A percentile compares a stretch with the other conserved stretches of the same genome.
phyloP scores from a whole-genome alignment of 192 early-diverging fungal species.

The Allomyces macrogynus region DNA sequence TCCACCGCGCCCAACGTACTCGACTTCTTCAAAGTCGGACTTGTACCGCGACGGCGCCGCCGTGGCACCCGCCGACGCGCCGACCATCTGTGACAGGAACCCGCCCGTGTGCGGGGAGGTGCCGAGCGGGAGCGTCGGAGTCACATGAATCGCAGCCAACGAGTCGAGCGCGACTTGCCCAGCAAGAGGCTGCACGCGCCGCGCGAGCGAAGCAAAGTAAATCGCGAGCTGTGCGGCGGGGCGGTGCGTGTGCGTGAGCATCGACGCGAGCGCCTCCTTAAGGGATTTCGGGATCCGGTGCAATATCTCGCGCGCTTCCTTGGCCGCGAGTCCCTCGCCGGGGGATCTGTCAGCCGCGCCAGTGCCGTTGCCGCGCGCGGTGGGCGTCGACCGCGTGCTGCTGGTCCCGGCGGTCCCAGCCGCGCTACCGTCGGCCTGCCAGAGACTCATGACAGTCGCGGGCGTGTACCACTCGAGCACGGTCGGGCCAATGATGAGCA shows the following conservation, averaged over 20 bases:
- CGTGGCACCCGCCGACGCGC: conserved; percentile 1
- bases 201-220: not conserved
- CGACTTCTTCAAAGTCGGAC: conserved; percentile 56
- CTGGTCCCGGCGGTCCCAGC: not conserved
- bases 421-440: not conserved
- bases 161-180: too few species aligned
- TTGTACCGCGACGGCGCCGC: conserved; percentile 37
- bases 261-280: not conserved
- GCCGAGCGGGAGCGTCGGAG: too few species aligned
- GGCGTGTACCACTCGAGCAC: not conserved
- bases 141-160: too few species aligned
- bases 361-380: not conserved
- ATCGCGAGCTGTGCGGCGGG: not conserved
- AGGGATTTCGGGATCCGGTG: not conserved
- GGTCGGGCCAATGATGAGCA: not conserved
- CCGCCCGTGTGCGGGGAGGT: too few species aligned
- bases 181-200: not conserved
- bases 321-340: not conserved
- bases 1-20: conserved; percentile 38
- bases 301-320: not conserved
- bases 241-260: not conserved
- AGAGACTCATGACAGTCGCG: not conserved
- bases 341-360: not conserved
- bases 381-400: not conserved
- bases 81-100: too few species aligned